phyloP scores from a whole-genome alignment of 345 rosid genomes.

The Hibiscus tridactylites region DNA sequence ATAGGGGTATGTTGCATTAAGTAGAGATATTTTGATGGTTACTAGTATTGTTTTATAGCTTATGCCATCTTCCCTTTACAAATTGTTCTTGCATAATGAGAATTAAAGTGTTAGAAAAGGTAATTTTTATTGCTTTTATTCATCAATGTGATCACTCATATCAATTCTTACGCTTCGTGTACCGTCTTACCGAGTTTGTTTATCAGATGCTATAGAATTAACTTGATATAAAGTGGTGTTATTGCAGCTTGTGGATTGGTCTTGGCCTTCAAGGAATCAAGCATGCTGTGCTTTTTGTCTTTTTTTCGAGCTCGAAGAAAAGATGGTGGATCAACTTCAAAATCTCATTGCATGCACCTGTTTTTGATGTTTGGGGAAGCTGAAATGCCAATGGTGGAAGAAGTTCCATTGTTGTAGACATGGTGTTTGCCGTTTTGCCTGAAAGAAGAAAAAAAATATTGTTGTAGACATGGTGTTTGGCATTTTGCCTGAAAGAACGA shows the following conservation, averaged over 20 bases:
- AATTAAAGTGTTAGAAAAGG: background rate
- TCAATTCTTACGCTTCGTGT: background rate
- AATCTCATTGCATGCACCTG: background rate
- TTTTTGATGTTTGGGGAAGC: background rate
- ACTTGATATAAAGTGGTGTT: background rate
- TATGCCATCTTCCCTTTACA: background rate
- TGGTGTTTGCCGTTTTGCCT: background rate
- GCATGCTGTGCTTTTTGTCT: background rate
- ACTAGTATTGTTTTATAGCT: background rate
- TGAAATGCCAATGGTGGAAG: background rate
- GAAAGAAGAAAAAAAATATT: no score
- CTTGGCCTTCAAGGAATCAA: background rate
- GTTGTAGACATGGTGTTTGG: no score
- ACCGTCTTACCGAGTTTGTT: background rate
- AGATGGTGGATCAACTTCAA: background rate
- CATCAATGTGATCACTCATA: background rate
- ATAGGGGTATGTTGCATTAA: no score
- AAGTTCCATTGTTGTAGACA: background rate
- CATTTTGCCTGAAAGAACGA: no score
- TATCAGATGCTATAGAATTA: background rate
- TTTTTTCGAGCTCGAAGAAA: background rate
- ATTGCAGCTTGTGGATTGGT: constrained; percentile 5
- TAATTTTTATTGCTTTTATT: background rate
- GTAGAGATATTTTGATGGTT: background rate
- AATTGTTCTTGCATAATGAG: background rate